Percentiles rank a stretch among this genome's conserved stretches.
Conservation (phyloP, 805 yeast genomes). For the Nakazawaea anatomiae region DNA sequence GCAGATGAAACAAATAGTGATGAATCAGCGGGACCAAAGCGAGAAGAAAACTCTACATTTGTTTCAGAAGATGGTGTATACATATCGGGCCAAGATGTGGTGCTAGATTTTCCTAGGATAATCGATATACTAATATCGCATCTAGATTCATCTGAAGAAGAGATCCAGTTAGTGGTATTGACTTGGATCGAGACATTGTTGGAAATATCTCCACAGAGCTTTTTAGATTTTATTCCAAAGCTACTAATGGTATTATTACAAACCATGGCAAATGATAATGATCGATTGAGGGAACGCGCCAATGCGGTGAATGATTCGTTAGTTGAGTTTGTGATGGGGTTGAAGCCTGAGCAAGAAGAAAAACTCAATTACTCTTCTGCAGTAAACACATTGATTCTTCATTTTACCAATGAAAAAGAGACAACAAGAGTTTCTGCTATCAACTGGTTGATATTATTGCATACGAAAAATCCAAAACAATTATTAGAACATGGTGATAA, state of each 20-base stretch:
- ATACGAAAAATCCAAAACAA: constrained; percentile 58
- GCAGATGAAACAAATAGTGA: constrained; percentile 19
- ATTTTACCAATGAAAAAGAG: constrained; percentile 70
- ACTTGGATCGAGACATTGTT: constrained; percentile 78
- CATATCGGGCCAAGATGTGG: constrained; percentile 76
- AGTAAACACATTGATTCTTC: constrained; percentile 65
- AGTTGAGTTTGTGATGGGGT: constrained; percentile 44
- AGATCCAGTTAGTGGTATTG: constrained; percentile 73
- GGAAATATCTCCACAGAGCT: constrained; percentile 68
- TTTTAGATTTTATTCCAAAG: constrained; percentile 69
- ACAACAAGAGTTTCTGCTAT: constrained; percentile 77
- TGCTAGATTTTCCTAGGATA: constrained; percentile 72
- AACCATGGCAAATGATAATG: constrained; percentile 49
- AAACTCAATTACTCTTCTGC: constrained; percentile 50
- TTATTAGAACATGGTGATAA: constrained; percentile 51
- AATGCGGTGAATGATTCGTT: constrained; percentile 50
- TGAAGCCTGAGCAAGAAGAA: constrained; percentile 31
- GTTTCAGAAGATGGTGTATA: constrained; percentile 46
- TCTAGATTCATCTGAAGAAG: constrained; percentile 65
- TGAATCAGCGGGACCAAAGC: constrained; percentile 16
- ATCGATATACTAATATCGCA: constrained; percentile 79
- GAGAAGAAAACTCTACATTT: constrained; percentile 4
- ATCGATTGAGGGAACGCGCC: constrained; percentile 47
- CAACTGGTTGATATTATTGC: constrained; percentile 85
- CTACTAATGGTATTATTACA: constrained; percentile 64